Evolutionary conservation across 2,329 filamentous ascomycete genomes (phyloP).

Genomic region (Zymoseptoria pseudotritici): DNA sequence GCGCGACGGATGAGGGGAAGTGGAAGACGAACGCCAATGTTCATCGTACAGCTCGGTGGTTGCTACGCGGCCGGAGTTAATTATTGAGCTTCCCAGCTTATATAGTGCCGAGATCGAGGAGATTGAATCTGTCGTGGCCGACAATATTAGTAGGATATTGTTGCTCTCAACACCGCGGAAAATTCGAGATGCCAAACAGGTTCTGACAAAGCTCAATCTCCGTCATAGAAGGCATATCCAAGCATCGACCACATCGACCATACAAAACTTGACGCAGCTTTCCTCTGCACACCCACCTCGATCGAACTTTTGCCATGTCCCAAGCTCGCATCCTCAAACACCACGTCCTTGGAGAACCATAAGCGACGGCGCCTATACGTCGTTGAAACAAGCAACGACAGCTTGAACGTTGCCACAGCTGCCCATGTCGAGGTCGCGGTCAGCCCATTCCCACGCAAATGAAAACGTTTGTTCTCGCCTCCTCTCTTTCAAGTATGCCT

Average conservation of each 20-base stretch:
- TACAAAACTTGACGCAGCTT: background rate
- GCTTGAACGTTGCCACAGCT: constrained; percentile 7
- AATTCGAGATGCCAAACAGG: too few relatives aligned
- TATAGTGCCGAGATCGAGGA: background rate
- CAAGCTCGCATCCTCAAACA: background rate
- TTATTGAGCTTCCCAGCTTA: background rate
- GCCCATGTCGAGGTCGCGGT: constrained; percentile 2
- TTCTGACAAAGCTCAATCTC: background rate
- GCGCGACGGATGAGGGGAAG: background rate
- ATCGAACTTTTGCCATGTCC: background rate
- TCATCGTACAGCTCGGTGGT: background rate
- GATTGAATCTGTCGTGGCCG: background rate
- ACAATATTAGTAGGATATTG: background rate
- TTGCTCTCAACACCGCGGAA: background rate
- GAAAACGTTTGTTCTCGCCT: background rate
- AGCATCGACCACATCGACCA: background rate
- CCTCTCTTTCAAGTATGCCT: constrained; percentile 1
- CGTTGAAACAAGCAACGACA: constrained; percentile 4
- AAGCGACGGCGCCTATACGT: background rate
- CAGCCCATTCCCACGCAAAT: constrained; percentile 1
- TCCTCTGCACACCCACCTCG: background rate
- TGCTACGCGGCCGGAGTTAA: background rate
- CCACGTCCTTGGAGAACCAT: background rate
- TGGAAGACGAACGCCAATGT: background rate
- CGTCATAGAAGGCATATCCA: background rate